phyloP scores from a whole-genome alignment of 441 rosid genomes.

The Jatropha podagrica region DNA sequence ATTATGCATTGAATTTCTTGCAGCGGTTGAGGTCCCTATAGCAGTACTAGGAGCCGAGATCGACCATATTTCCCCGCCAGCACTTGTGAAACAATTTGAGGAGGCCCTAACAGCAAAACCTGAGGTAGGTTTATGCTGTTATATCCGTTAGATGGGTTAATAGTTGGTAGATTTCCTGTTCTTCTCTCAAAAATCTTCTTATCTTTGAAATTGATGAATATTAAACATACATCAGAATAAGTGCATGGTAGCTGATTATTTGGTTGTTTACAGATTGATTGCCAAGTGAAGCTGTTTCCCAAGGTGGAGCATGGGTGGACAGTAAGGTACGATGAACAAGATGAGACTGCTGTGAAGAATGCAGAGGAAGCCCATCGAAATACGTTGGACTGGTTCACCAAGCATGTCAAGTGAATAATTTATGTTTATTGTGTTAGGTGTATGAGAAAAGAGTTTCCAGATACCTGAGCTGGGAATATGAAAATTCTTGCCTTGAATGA shows the following conservation, averaged over 20 bases:
- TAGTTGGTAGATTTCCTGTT: no score
- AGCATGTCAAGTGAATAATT: constrained; percentile 23
- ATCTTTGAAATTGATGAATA: no score
- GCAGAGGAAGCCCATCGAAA: constrained; percentile 46
- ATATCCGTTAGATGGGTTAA: no score
- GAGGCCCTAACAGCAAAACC: constrained; percentile 43
- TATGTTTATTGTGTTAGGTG: no score
- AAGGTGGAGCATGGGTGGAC: constrained; percentile 46
- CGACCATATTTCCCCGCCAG: constrained; percentile 54
- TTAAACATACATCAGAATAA: no score
- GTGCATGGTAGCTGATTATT: neutral
- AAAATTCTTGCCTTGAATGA: no score
- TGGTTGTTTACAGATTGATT: constrained; percentile 31
- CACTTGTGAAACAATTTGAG: constrained; percentile 53
- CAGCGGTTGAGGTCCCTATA: constrained; percentile 63
- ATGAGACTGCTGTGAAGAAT: constrained; percentile 28
- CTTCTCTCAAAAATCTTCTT: no score
- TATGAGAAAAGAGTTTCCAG: no score
- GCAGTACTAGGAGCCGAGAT: constrained; percentile 66
- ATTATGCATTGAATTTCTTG: constrained; percentile 1
- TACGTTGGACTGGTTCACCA: constrained; percentile 38
- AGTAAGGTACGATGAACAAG: constrained; percentile 31
- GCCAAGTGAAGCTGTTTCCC: constrained; percentile 54
- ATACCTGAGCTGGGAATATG: no score
- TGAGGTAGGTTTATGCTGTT: constrained; percentile 34